Evolutionary conservation across 1,139 yeast genomes (phyloP).

Genomic region (Citeromyces hawaiiensis): DNA sequence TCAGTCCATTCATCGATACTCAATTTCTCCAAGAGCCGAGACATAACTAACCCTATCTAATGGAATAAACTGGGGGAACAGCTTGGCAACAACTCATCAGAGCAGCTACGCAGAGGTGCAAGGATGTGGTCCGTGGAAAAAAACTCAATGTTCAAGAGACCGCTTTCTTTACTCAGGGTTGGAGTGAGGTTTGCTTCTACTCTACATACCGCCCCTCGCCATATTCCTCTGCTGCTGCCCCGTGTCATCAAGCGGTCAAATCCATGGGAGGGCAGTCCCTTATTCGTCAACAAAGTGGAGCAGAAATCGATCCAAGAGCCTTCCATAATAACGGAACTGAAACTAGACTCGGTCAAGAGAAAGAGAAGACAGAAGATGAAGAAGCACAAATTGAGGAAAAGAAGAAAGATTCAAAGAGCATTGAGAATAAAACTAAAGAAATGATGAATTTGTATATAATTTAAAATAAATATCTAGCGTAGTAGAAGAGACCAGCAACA

Average conservation of each 20-base stretch:
- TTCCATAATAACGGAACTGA: conserved; percentile 14
- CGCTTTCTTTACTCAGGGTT: neutral
- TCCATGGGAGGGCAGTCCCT: neutral
- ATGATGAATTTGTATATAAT: conserved; percentile 5
- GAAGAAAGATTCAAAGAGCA: conserved; percentile 50
- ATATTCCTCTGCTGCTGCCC: neutral
- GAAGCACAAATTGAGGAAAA: conserved; percentile 50
- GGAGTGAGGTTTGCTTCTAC: neutral
- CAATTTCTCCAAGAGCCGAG: too few relatives aligned
- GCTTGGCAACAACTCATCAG: too few relatives aligned
- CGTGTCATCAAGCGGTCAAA: neutral
- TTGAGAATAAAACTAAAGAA: conserved; percentile 46
- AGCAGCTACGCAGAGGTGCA: too few relatives aligned
- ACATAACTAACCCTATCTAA: too few relatives aligned
- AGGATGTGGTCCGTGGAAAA: neutral
- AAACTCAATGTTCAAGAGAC: neutral
- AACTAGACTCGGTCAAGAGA: conserved; percentile 40
- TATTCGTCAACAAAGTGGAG: neutral
- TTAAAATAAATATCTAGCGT: conserved; percentile 5
- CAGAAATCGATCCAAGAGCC: neutral
- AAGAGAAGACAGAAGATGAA: conserved; percentile 53
- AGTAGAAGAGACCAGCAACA: conserved; percentile 10
- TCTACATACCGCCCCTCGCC: neutral
- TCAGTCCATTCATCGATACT: too few relatives aligned
- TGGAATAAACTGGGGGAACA: too few relatives aligned